These are phyloP conservation scores for Saccharum spontaneum DNA, from an alignment of 176 grass and related monocot species.

Conservation along the genomic window DNA sequence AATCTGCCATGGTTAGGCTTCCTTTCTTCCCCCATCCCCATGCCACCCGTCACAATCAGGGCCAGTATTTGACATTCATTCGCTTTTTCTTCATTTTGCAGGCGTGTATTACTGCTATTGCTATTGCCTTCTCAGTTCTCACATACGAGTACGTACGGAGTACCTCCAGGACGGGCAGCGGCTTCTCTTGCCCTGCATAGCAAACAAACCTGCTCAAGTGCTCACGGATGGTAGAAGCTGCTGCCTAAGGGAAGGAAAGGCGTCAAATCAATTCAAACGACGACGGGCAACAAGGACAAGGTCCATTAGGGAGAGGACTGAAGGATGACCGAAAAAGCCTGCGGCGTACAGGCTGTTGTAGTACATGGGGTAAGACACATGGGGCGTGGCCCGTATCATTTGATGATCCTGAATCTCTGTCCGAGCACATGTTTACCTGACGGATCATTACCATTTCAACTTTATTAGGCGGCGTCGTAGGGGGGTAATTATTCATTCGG, in stretches of 20 bases:
- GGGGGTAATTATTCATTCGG: conserved; percentile 31
- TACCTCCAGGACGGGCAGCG: no score
- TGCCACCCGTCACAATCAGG: conserved; percentile 30
- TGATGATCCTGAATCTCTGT: conserved; percentile 11
- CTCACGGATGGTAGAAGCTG: not conserved
- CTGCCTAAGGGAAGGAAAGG: not conserved
- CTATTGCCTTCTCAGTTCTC: no score
- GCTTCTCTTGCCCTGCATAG: no score
- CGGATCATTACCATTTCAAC: conserved; percentile 36
- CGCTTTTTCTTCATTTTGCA: not conserved
- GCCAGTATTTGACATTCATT: conserved; percentile 12
- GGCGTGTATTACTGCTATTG: not conserved
- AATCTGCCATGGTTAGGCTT: not conserved
- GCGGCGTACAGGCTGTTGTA: conserved; percentile 26
- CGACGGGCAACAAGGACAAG: conserved; percentile 1
- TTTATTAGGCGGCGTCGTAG: conserved; percentile 38
- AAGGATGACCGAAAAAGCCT: conserved; percentile 26
- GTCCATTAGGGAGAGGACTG: conserved; percentile 10
- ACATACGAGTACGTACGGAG: no score
- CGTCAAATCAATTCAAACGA: not conserved
- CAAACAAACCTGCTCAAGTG: no score
- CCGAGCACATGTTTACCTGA: conserved; percentile 31
- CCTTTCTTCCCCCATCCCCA: conserved; percentile 5
- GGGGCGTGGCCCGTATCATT: conserved; percentile 36
- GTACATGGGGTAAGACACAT: conserved; percentile 28